Evolutionary conservation across 768 basidiomycete species (phyloP), one percentile per base, ranked within the genome.

Genomic region (Lactarius sanguifluus): DNA sequence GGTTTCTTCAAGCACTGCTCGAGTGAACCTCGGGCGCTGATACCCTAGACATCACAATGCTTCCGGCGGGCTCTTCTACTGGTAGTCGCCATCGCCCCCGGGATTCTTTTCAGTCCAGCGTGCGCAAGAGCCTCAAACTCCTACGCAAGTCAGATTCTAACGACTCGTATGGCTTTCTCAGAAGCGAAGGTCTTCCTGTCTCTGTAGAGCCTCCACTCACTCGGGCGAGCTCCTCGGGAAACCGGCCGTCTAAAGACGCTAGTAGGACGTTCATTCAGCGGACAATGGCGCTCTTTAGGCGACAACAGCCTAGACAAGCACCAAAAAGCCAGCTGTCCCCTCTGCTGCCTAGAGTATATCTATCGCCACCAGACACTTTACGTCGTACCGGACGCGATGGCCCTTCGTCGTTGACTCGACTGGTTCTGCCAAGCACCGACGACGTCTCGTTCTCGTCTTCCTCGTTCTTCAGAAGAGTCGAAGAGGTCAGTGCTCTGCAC

Each of bases 391-490:
- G 52, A 30, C 62, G 58, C 34, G 34, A 56, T 34, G 25, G 25
- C n/a, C n/a, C 63, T 18, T 25, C 66, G 16, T 63, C 61, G 58
- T 59, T 64, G 54, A 67, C 66, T 40, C 62, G 41, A 9, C 50
- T 67, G 20, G 66, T 67, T 38, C 36, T 67, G 41, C 62, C 18
- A 30, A 36, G 52, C 18, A 28, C 58, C 13, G 54, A 64, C 28
- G 58, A 64, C 23, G 62, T 67, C 52, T 58, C 66, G 28, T 67
- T 67, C 62, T 67, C 66, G 41, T 62, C 62, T 10, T 67, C 66
- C 20, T 63, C 66, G 15, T 67, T 67, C 36, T 67, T 67, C 20
- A 38, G 58, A 56, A 67, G 58, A 36, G 66, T 67, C 18, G 66
- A 67, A 28, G 62, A 67, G 36, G 52, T 67, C 47, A 34, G 52